These are phyloP conservation scores for Cornus kousa DNA, from an alignment of 148 eudicot genomes.

Conservation along the genomic window DNA sequence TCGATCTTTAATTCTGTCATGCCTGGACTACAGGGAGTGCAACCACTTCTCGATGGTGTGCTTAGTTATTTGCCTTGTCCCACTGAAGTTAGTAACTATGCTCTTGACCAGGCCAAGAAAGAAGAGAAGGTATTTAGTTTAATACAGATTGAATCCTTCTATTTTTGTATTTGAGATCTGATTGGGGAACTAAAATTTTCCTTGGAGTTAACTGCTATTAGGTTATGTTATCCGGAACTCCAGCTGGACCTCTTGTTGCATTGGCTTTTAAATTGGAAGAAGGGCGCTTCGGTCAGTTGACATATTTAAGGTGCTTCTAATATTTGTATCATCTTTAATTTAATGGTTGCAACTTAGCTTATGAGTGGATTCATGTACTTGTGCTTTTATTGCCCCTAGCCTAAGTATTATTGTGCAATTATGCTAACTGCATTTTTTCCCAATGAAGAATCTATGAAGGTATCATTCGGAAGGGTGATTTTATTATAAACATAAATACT, in stretches of 20 bases:
- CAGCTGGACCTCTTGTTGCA: constrained; percentile 85
- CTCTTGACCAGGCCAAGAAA: constrained; percentile 82
- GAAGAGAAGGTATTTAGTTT: constrained; percentile 75
- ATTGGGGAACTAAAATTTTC: neutral
- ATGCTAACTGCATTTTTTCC: constrained; percentile 14
- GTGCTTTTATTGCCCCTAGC: neutral
- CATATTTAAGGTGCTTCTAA: constrained; percentile 68
- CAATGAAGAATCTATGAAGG: constrained; percentile 90
- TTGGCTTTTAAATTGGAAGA: constrained; percentile 96
- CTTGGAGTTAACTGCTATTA: constrained; percentile 24
- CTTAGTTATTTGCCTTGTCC: constrained; percentile 86
- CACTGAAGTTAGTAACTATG: constrained; percentile 80
- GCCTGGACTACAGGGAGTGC: constrained; percentile 69
- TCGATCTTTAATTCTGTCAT: neutral
- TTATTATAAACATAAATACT: constrained; percentile 79
- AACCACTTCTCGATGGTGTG: constrained; percentile 95
- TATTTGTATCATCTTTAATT: neutral
- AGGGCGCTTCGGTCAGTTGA: constrained; percentile 91
- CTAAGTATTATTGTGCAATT: neutral
- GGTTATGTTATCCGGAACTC: constrained; percentile 75
- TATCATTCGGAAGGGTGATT: constrained; percentile 85
- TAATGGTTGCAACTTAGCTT: constrained; percentile 1
- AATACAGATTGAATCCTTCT: neutral
- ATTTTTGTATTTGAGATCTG: neutral
- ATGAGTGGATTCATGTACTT: neutral